Percentiles rank a stretch among this genome's conserved stretches.
Evolutionary conservation across 1,139 yeast genomes (phyloP).

Genomic region (Ogataea hybrid): DNA sequence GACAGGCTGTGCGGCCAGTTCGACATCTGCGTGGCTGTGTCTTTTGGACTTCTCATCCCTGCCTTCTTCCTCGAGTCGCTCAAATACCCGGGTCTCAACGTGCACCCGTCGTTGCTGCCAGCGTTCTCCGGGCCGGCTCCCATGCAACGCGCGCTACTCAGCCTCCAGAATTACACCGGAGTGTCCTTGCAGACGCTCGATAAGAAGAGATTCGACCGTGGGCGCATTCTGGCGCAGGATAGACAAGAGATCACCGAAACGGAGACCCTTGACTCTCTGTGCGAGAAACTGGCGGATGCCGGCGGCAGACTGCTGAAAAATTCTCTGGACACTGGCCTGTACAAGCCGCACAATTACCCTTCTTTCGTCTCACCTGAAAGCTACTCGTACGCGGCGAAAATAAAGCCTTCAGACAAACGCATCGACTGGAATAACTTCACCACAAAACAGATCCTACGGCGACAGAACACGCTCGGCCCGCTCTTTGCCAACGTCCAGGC

Average conservation of each 20-base stretch:
- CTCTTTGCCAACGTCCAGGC: conserved; percentile 46
- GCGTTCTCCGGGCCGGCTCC: conserved; percentile 89
- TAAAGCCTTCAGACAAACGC: conserved; percentile 40
- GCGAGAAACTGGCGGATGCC: conserved; percentile 46
- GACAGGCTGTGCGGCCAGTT: conserved; percentile 35
- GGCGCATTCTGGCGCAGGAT: conserved; percentile 66
- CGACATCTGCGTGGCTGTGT: conserved; percentile 80
- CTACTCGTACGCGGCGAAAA: conserved; percentile 59
- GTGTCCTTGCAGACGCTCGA: conserved; percentile 89
- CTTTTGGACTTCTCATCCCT: conserved; percentile 84
- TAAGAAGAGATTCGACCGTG: conserved; percentile 82
- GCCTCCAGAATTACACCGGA: conserved; percentile 58
- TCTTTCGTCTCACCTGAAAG: conserved; percentile 30
- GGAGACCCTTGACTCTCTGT: conserved; percentile 46
- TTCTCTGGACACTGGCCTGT: conserved; percentile 41
- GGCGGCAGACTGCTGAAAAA: conserved; percentile 61
- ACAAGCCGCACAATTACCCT: conserved; percentile 21
- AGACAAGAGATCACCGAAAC: conserved; percentile 27
- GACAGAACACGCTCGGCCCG: conserved; percentile 58
- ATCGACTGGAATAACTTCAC: conserved; percentile 45
- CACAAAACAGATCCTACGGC: conserved; percentile 42
- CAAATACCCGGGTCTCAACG: conserved; percentile 72
- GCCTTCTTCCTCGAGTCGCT: conserved; percentile 46
- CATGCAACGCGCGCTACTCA: conserved; percentile 47
- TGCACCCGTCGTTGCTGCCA: conserved; percentile 91